Evolutionary conservation across 83 land plant genomes (phyloP).

Genomic region (Picea engelmannii): DNA sequence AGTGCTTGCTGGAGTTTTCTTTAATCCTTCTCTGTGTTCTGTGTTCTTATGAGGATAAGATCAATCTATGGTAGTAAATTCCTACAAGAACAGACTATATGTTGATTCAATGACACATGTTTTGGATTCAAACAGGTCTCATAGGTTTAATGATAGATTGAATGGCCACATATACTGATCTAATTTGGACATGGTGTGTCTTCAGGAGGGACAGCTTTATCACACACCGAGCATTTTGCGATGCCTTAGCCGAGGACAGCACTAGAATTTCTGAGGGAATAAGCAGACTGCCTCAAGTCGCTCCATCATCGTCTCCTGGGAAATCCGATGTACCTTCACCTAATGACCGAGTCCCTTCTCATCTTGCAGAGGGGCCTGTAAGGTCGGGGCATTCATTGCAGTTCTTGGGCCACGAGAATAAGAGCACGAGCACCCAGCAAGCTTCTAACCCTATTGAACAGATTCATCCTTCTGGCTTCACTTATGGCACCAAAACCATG

Average conservation of each 20-base stretch:
- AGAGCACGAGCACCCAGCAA: background rate
- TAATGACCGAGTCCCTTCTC: background rate
- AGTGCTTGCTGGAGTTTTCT: too few relatives aligned
- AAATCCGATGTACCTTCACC: background rate
- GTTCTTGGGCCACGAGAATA: conserved; percentile 2
- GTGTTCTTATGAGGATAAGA: too few relatives aligned
- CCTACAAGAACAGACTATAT: too few relatives aligned
- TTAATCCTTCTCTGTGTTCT: too few relatives aligned
- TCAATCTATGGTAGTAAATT: too few relatives aligned
- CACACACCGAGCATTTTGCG: conserved; percentile 72
- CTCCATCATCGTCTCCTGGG: background rate
- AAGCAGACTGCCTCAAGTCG: background rate
- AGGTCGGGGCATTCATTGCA: conserved; percentile 4
- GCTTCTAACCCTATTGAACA: background rate
- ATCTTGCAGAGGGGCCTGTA: background rate
- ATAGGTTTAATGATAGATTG: too few relatives aligned
- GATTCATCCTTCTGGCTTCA: background rate
- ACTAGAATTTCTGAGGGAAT: background rate
- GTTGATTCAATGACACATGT: too few relatives aligned
- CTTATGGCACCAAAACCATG: background rate
- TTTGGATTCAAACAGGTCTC: too few relatives aligned
- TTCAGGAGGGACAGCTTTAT: conserved; percentile 67
- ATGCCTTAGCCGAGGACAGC: conserved; percentile 55
- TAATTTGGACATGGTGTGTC: too few relatives aligned
- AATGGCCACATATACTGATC: too few relatives aligned